These are phyloP conservation scores for Fraxinus anomala DNA, from an alignment of 257 asterid genomes.

Conservation along the genomic window DNA sequence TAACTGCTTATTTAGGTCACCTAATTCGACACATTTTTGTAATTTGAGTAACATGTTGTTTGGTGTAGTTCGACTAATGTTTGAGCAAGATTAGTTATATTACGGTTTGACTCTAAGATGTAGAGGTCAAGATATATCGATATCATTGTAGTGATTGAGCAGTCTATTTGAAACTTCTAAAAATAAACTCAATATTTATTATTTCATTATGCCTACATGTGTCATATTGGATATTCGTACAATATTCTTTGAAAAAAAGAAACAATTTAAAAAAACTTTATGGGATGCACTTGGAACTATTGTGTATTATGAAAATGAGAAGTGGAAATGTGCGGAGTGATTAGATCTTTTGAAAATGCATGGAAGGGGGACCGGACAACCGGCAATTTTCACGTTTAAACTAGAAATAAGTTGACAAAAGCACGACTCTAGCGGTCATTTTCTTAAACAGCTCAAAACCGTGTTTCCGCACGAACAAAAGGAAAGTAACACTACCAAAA, in stretches of 20 bases:
- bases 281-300: background rate
- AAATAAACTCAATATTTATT: background rate
- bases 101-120: background rate
- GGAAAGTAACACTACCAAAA: background rate
- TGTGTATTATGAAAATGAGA: background rate
- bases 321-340: background rate
- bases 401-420: slow-evolving; percentile 25
- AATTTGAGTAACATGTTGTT: too few relatives aligned
- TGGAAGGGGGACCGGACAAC: background rate
- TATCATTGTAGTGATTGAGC: background rate
- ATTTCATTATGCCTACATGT: background rate
- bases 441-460: slow-evolving; percentile 39
- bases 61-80: too few relatives aligned
- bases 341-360: background rate
- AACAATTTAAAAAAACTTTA: background rate
- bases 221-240: background rate
- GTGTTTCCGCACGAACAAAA: slow-evolving; percentile 47
- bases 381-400: background rate
- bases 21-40: too few relatives aligned
- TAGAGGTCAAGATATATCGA: background rate
- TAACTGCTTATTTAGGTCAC: too few relatives aligned
- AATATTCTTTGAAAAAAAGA: background rate
- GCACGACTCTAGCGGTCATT: slow-evolving; percentile 26
- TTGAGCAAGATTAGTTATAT: background rate
- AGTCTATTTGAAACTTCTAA: background rate